phyloP scores from a whole-genome alignment of 495 filamentous ascomycete genomes.

The Glonium stellatum region DNA sequence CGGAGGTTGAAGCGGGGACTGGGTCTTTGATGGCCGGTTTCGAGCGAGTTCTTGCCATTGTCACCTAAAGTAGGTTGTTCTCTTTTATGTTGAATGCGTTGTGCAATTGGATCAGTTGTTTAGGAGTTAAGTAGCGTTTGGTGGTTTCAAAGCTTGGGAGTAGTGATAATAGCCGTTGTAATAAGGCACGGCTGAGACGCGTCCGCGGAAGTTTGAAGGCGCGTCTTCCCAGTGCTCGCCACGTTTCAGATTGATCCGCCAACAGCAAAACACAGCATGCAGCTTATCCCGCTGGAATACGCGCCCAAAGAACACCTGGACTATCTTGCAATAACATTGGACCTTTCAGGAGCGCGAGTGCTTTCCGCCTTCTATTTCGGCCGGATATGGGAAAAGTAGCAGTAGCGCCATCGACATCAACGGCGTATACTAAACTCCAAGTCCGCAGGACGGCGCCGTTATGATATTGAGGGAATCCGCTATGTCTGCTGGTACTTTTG shows the following conservation, averaged over 20 bases:
- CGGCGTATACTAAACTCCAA: not conserved
- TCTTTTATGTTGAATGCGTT: not conserved
- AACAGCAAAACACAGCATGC: not conserved
- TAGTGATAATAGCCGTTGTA: too few relatives aligned
- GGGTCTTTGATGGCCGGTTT: conserved; percentile 21
- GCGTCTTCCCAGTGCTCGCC: not conserved
- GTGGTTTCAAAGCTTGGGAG: not conserved
- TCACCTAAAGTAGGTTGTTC: not conserved
- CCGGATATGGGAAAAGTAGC: conserved; percentile 13
- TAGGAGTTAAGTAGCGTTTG: not conserved
- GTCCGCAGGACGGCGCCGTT: conserved; percentile 1
- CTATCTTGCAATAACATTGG: not conserved
- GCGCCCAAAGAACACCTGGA: not conserved
- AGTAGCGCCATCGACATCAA: conserved; percentile 4
- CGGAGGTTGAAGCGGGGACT: conserved; percentile 1
- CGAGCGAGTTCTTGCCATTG: conserved; percentile 28
- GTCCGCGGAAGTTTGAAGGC: not conserved
- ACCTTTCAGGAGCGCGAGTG: not conserved
- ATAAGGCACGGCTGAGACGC: not conserved
- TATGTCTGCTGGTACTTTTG: conserved; percentile 6
- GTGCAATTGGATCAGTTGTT: not conserved
- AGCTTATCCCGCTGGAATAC: not conserved
- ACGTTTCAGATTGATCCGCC: not conserved
- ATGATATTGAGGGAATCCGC: conserved; percentile 29
- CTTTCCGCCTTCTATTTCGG: not conserved